A percentile compares a stretch with the other conserved stretches of the same genome.
Conservation (phyloP, 2,329 filamentous ascomycete genomes). For the Aspergillus puulaauensis region DNA sequence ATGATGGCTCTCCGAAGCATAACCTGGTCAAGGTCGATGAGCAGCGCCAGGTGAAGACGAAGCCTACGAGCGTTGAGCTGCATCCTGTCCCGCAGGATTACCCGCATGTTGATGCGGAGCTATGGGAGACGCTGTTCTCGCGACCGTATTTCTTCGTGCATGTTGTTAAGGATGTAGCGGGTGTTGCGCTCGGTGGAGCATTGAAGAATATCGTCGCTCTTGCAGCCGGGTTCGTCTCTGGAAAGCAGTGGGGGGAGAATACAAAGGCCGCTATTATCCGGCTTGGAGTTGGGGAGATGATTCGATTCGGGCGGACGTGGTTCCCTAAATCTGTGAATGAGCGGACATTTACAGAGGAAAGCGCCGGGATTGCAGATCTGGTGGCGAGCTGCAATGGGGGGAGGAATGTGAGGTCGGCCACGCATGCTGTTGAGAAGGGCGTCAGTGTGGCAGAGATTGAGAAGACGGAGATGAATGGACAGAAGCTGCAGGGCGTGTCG, state of each 20-base stretch:
- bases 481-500: conserved; percentile 19
- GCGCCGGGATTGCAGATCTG: conserved; percentile 24
- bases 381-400: conserved; percentile 16
- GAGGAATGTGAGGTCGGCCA: conserved; percentile 18
- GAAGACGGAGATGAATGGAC: conserved; percentile 17
- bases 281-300: conserved; percentile 86
- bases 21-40: conserved; percentile 37
- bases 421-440: conserved; percentile 17
- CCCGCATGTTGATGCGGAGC: conserved; percentile 75
- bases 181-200: conserved; percentile 67
- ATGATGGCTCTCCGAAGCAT: conserved; percentile 45
- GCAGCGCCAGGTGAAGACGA: conserved; percentile 62
- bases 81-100: conserved; percentile 73
- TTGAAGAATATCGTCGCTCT: conserved; percentile 93
- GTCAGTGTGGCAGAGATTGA: conserved; percentile 18
- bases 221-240: conserved; percentile 87
- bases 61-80: conserved; percentile 64
- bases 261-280: conserved; percentile 94
- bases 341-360: conserved; percentile 20
- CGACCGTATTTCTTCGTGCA: conserved; percentile 92
- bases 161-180: conserved; percentile 67
- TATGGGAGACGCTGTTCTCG: conserved; percentile 81
- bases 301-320: conserved; percentile 68
- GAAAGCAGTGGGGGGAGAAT: conserved; percentile 91
- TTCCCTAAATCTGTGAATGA: conserved; percentile 18